Evolutionary conservation across 2,329 filamentous ascomycete species (phyloP), one percentile per base, ranked within the genome.

Genomic region (Hypoxylon sp.): DNA sequence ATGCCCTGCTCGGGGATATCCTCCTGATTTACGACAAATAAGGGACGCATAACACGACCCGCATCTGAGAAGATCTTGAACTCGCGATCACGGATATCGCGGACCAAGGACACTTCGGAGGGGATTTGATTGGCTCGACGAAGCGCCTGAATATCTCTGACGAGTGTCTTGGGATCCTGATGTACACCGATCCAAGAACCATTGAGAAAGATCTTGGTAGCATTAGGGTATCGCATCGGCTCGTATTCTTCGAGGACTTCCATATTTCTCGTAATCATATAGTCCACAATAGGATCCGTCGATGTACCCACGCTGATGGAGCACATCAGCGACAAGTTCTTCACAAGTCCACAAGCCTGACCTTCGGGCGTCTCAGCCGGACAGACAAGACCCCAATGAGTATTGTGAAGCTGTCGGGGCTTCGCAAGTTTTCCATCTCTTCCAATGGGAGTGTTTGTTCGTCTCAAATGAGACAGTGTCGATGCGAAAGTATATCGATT

Each of bases 21-120:
- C 60, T 97, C 90, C 74, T 95, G 96, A 73, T 98, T 93, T 37
- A 99, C 91, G 9, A 97, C 94, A 77, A 97, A 98, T 4, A 98
- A 83, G 0, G 96, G 96, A 69, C 96, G 88, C 84, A 96, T 97
- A 58, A 99, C 94, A 79, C 96, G 90, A 27, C 96, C 96, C 43
- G 95, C 95, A 78, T 99, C 96, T 2, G 95, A 98, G 79, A 98
- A 97, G 73, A 99, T 95, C 81, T 97, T 97, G 86, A 99, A 97
- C 79, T 99, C 96, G 73, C 95, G 89, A 74, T 99, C 96, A 78
- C 96, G 90, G 74, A 99, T 97, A 76, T 99, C 96, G 76, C 96
- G 90, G 74, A 99, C 92, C 74, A 99, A 87, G 68, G 94, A 97
- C 71, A 97, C 94, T 81, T 98, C 95, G 71, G 93, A 92, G 12